These are phyloP conservation scores for Sphaerosporella brunnea DNA, from an alignment of 495 filamentous ascomycete genomes.

Conservation along the genomic window DNA sequence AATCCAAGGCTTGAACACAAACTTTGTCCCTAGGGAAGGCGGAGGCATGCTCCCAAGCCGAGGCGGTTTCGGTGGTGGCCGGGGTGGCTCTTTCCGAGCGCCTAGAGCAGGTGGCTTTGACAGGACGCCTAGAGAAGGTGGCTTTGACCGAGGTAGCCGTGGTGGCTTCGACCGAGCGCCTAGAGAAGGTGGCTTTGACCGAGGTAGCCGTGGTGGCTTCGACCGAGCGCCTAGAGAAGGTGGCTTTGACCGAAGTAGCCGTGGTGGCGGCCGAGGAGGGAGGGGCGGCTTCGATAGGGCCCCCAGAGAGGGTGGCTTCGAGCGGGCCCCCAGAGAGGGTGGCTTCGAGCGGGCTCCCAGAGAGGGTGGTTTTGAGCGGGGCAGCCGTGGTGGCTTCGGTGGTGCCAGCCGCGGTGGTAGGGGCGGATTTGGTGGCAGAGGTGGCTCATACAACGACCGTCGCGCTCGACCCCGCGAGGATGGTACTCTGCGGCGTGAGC, in stretches of 20 bases:
- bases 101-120: too few species aligned
- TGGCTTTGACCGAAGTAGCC: not conserved
- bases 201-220: too few species aligned
- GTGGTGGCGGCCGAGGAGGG: too few species aligned
- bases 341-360: not conserved
- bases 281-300: not conserved
- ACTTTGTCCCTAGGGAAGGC: not conserved
- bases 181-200: too few species aligned
- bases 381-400: constrained; percentile 7
- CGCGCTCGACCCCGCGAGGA: too few species aligned
- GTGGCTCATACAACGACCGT: too few species aligned
- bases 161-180: constrained; percentile 3
- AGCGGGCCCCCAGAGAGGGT: not conserved
- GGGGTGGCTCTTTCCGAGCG: too few species aligned
- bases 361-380: constrained; percentile 5
- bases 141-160: too few species aligned
- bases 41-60: constrained; percentile 5
- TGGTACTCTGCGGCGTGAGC: too few species aligned
- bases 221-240: too few species aligned
- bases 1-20: constrained; percentile 30
- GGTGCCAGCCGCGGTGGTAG: constrained; percentile 6
- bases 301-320: constrained; percentile 3
- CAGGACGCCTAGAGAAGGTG: not conserved
- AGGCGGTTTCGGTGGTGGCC: constrained; percentile 7
- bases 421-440: constrained; percentile 5